phyloP scores from a whole-genome alignment of 148 eudicot genomes.

The Rhododendron williamsianum region DNA sequence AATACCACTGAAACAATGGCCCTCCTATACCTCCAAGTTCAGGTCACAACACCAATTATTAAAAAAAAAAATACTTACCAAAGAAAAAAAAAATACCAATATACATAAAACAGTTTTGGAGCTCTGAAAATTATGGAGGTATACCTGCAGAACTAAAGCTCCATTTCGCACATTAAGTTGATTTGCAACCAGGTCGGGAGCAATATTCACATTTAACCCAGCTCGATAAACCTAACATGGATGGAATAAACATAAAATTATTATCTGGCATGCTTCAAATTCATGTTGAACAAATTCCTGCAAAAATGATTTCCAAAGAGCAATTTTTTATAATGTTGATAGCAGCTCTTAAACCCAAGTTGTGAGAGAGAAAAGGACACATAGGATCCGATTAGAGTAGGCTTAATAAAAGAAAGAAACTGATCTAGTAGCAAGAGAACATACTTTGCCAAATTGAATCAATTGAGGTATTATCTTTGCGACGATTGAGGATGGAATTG shows the following conservation, averaged over 20 bases:
- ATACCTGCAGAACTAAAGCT: constrained; percentile 81
- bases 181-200: constrained; percentile 81
- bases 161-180: constrained; percentile 95
- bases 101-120: neutral
- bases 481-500: constrained; percentile 91
- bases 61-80: neutral
- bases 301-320: neutral
- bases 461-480: constrained; percentile 74
- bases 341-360: neutral
- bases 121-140: neutral
- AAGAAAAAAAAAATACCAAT: neutral
- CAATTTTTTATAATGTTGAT: neutral
- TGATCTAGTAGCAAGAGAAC: constrained; percentile 13
- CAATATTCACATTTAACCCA: constrained; percentile 77
- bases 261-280: neutral
- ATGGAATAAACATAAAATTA: neutral
- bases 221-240: constrained; percentile 66
- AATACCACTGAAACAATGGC: no score
- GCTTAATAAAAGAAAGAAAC: neutral
- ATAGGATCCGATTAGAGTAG: neutral
- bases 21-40: no score
- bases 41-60: neutral
- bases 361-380: neutral
- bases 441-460: constrained; percentile 79
- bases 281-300: constrained; percentile 1